Evolutionary conservation across 352 stramenopile species (phyloP).

Genomic region (Phytophthora cactorum): DNA sequence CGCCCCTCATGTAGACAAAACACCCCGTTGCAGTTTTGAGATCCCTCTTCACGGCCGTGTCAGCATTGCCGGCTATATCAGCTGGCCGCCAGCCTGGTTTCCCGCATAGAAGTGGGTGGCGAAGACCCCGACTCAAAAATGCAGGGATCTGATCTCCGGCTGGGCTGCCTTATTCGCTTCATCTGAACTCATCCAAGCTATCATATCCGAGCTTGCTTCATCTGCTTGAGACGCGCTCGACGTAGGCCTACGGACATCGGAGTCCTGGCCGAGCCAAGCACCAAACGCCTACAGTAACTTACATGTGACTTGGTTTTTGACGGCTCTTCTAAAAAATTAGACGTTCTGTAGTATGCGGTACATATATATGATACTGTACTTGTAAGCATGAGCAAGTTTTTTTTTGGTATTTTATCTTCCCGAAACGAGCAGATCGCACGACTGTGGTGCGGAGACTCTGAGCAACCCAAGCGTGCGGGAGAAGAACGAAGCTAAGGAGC

Average conservation of each 20-base stretch:
- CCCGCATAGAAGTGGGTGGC: slow-evolving; percentile 5
- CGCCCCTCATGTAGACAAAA: slow-evolving; percentile 19
- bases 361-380: too few relatives aligned
- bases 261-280: too few relatives aligned
- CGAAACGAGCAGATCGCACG: slow-evolving; percentile 3
- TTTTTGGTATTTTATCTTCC: slow-evolving; percentile 1
- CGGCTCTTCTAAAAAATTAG: too few relatives aligned
- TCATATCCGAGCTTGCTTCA: not conserved
- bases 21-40: slow-evolving; percentile 2
- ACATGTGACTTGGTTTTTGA: too few relatives aligned
- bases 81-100: not conserved
- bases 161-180: slow-evolving; percentile 19
- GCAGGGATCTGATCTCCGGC: slow-evolving; percentile 25
- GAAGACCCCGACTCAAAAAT: slow-evolving; percentile 19
- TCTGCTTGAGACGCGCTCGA: slow-evolving; percentile 19
- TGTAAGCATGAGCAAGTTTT: not conserved
- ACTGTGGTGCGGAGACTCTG: not conserved
- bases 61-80: not conserved
- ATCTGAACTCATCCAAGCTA: not conserved
- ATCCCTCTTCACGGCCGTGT: slow-evolving; percentile 5
- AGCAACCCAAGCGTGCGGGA: not conserved
- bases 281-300: too few relatives aligned
- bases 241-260: too few relatives aligned
- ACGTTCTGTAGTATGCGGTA: too few relatives aligned
- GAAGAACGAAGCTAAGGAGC: not conserved